Base-by-base conservation (phyloP, 768 basidiomycete genomes). In the Cyclocybe aegerita region DNA sequence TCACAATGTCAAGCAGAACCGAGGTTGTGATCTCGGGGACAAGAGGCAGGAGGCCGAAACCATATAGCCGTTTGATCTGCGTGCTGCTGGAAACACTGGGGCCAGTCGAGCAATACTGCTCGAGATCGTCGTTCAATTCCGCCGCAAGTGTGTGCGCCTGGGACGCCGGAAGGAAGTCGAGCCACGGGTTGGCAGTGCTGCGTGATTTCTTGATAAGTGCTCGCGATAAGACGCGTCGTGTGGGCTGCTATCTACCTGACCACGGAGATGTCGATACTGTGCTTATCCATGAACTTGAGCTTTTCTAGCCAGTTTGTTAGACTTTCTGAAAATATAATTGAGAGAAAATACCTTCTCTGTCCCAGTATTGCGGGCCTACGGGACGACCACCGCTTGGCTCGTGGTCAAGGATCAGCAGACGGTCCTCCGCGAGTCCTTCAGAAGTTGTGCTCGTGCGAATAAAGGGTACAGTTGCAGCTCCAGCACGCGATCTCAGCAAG, bases 141-240 rank as follows among this genome's bases (percentile, higher is more conserved):
- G 64, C 66, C 0, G 91, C 90, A 12, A 93, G 76, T 9, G 64
- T 61, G 43, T 78, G 74, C 7, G 92, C 93, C 38, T 86, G 79
- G 17, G 79, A 61, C 8, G 88, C 79, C 4, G 85, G 66, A 16
- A 95, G 77, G 62, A 93, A 94, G 66, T 95, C 93, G 33, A 94
- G 80, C 92, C 92, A 95, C 7, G 92, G 93, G 61, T 95, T 94
- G 23, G 92, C 92, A 17, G 88, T 81, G 64, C 90, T 91, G 58
- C 39, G 44, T 17, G 35, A 36, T 16, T 40, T 44, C 31, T n/a
- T 10, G 32, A 30, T 53, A 42, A 56, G 38, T 49, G 38, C 31
- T 9, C 16, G 48, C 34, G 37, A 31, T 32, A 14, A 23, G 23
- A 23, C 23, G 23, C 23, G 23, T 23, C 47, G 23, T 23, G 16